phyloP scores from a whole-genome alignment of 495 filamentous ascomycete species.

The Neurospora cerealis region DNA sequence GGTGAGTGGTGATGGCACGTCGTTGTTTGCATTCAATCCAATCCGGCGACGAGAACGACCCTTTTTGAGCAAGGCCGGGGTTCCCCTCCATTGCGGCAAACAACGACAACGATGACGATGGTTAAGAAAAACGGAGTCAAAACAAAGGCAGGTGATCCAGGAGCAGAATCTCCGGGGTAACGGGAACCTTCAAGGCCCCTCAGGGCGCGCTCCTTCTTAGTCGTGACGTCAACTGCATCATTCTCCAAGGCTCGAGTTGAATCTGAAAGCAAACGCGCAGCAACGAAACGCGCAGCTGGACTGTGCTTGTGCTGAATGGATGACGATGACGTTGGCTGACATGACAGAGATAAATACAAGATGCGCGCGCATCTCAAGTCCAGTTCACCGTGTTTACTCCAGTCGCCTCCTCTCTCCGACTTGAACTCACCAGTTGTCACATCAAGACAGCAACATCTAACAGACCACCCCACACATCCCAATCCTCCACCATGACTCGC shows the following conservation, averaged over 20 bases:
- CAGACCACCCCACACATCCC: neutral
- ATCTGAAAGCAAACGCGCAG: neutral
- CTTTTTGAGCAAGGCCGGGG: neutral
- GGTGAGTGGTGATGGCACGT: neutral
- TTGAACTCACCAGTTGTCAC: neutral
- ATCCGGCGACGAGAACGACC: neutral
- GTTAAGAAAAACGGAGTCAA: neutral
- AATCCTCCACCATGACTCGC: conserved; percentile 27
- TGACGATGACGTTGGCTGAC: neutral
- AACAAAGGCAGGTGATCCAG: neutral
- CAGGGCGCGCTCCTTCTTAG: neutral
- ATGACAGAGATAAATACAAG: neutral
- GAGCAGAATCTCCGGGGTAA: neutral
- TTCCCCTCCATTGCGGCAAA: neutral
- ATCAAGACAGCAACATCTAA: neutral
- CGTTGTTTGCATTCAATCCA: neutral
- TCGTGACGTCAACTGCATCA: neutral
- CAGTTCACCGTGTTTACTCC: neutral
- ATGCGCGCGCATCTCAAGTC: neutral
- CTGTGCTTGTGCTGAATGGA: neutral
- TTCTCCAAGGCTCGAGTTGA: neutral
- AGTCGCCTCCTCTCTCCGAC: neutral
- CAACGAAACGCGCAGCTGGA: neutral
- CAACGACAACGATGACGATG: neutral
- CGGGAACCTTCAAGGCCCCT: neutral